phyloP scores from a whole-genome alignment of 2,329 filamentous ascomycete genomes.

The Tolypocladium paradoxum region DNA sequence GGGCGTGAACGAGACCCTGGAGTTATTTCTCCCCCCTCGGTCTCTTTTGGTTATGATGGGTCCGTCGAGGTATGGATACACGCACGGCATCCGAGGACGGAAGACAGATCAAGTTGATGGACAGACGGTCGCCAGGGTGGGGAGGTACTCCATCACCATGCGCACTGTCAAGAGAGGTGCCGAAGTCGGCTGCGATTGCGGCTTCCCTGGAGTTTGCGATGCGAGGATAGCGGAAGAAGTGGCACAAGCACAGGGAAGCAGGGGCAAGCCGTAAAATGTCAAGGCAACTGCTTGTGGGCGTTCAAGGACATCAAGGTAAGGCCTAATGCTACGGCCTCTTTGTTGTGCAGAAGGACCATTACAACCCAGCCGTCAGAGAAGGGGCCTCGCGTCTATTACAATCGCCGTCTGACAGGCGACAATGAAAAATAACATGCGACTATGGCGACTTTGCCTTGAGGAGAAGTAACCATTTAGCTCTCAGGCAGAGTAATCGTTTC shows the following conservation, averaged over 20 bases:
- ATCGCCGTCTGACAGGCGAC: too few relatives aligned
- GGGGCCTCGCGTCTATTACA: too few relatives aligned
- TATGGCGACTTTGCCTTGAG: too few relatives aligned
- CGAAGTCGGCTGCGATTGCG: background rate
- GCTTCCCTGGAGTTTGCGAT: background rate
- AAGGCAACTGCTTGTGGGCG: background rate
- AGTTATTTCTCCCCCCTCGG: constrained; percentile 1
- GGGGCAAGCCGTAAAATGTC: background rate
- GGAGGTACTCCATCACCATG: background rate
- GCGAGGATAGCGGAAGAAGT: constrained; percentile 1
- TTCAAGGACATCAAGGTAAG: background rate
- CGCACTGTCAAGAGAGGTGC: background rate
- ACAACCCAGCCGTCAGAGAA: too few relatives aligned
- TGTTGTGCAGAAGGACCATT: too few relatives aligned
- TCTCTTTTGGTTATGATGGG: constrained; percentile 2
- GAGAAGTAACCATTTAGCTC: too few relatives aligned
- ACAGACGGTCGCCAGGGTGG: constrained; percentile 1
- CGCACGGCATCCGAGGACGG: constrained; percentile 4
- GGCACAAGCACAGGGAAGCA: background rate
- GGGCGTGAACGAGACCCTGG: background rate
- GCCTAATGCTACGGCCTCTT: too few relatives aligned
- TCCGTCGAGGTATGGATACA: constrained; percentile 1
- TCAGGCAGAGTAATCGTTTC: too few relatives aligned
- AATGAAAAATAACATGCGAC: too few relatives aligned
- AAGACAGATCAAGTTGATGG: constrained; percentile 3